Conservation (phyloP, 2,329 filamentous ascomycete species). For the Dactylella cylindrospora region DNA sequence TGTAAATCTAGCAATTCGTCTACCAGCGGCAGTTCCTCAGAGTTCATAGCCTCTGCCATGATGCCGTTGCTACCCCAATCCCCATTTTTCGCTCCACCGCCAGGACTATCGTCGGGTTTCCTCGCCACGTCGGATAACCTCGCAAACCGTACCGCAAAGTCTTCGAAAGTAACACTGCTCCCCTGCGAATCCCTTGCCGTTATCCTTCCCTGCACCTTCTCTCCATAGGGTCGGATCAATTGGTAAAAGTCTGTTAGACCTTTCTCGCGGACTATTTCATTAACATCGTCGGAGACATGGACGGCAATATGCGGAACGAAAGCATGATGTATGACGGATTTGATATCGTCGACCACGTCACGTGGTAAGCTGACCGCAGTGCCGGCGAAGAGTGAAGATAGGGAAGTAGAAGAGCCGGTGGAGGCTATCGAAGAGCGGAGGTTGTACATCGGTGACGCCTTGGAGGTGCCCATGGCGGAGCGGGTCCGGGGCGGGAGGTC, state of each 20-base stretch:
- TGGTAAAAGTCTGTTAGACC: constrained; percentile 81
- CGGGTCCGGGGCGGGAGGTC: constrained; percentile 24
- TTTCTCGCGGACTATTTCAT: constrained; percentile 76
- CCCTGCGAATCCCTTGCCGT: constrained; percentile 88
- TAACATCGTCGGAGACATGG: constrained; percentile 81
- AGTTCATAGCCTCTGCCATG: constrained; percentile 48
- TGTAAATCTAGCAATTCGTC: constrained; percentile 80
- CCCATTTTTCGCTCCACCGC: constrained; percentile 9
- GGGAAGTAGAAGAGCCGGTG: constrained; percentile 56
- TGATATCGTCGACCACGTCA: constrained; percentile 60
- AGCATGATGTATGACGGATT: constrained; percentile 72
- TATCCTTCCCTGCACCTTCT: constrained; percentile 81
- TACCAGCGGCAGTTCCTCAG: constrained; percentile 65
- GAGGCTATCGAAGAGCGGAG: constrained; percentile 62
- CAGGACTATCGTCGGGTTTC: constrained; percentile 32
- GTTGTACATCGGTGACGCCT: constrained; percentile 61
- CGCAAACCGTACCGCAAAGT: constrained; percentile 85
- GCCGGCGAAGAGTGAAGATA: constrained; percentile 59
- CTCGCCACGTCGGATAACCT: constrained; percentile 60
- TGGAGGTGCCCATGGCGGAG: constrained; percentile 56
- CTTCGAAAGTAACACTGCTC: constrained; percentile 77
- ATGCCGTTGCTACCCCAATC: constrained; percentile 20
- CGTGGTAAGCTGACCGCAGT: constrained; percentile 51
- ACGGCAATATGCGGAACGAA: constrained; percentile 89
- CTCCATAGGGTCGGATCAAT: constrained; percentile 85